Evolutionary conservation across 1,284 basidiomycete species (phyloP), one percentile per base, ranked within the genome.

Genomic region (Puccinia sorghi): DNA sequence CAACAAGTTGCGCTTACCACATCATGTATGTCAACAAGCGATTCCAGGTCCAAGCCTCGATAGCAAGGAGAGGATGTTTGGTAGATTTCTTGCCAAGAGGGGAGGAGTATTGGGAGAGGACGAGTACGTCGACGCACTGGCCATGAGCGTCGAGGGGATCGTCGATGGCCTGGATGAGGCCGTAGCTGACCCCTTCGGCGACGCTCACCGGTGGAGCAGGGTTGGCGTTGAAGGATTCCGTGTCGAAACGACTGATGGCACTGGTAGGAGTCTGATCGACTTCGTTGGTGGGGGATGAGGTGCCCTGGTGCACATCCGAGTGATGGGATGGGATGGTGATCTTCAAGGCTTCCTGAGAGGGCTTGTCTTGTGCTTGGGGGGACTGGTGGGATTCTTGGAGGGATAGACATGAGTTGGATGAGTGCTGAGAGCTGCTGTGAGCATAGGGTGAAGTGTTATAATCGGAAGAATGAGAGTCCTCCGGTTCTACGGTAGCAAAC

Each of bases 31-130:
- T 63, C 9, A 78, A 54, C 11, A 78, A 22, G n/a, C 59, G 67
- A 54, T 71, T 71, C 76, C 76, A 71, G 27, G 56, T 78, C 67
- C 56, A 63, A 52, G 76, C 76, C 61, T 78, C 67, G 25, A 78
- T 70, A 11, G 46, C 66, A 25, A 78, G 43, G 17, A 78, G 27
- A 3, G 64, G 37, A 43, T 71, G 48, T 15, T 8, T 39, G 13
- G 11, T 6, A n/a, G 32, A 32, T 50, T 63, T 39, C 25, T 0
- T 0, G 4, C 25, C 56, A n/a, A 15, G 25, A 27, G 13, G 5
- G 27, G 67, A 41, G 13, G 25, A 13, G 20, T 22, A 50, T 13
- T 70, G 50, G 32, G 54, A 48, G 43, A 78, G 54, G 1, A 43
- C 41, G 25, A 78, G 17, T 9, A 37, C 46, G 54, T 78, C 67